Base-by-base conservation (phyloP, 1,284 basidiomycete species). In the Trametes hirsuta region DNA sequence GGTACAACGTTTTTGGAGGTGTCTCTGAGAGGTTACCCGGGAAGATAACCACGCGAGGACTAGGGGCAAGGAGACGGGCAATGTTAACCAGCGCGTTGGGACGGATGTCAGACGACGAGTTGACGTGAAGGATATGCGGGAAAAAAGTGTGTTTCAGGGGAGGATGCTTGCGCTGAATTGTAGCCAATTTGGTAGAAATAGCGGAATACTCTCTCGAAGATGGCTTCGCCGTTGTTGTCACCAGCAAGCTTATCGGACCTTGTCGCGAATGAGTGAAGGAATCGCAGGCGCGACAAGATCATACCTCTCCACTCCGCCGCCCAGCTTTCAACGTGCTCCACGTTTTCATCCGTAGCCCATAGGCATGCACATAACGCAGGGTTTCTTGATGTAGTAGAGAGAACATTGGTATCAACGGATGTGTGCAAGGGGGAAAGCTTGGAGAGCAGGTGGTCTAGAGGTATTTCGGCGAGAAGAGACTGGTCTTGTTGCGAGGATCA, bases 81-180 rank as follows among this genome's bases (percentile, higher is more conserved):
- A 88, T 66, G 69, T 90, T 90, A 44, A 89, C 76, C 67, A 84
- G 85, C 9, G 77, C 71, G 62, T 88, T 88, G 22, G 81, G 77
- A 14, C 80, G 80, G 24, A 64, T 69, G 14, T 79, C 71, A 0
- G 73, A 70, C 12, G 71, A 57, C 8, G 76, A 71, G n/a, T 70
- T 64, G 37, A 81, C 67, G 61, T 81, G 78, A 14, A 88, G 63
- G 18, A 87, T 55, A 68, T 90, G 86, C 3, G 82, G 61, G 10
- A 77, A 80, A 12, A 83, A 67, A 18, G 67, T 64, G n/a, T 67
- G 62, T 39, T 68, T 70, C 22, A 74, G 63, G 51, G 68, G 68
- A 36, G 74, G 55, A 24, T 67, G 66, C 5, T 64, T 47, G 14
- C 39, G 65, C 40, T 72, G 71, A 15, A 81, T 58, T 39, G 59